Evolutionary conservation across 2,329 filamentous ascomycete genomes (phyloP), one percentile per base, ranked within the genome.

Genomic region (Aspergillus ochraceus): DNA sequence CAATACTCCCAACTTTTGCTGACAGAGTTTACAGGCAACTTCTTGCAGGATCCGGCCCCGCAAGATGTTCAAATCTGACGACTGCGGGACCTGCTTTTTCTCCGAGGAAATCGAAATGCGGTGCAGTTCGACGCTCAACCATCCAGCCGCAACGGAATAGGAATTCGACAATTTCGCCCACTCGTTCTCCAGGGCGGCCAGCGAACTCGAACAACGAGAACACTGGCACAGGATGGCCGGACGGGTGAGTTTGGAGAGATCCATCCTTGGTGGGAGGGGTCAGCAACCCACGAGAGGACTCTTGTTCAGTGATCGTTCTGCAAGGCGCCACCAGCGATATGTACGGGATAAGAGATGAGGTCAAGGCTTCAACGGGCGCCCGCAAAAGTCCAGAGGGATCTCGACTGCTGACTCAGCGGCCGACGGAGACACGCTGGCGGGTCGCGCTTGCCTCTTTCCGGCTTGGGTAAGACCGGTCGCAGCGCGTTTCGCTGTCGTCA

Each of bases 121-220:
- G 55, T 76, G 69, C 50, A 75, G 65, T 60, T 77, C 71, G 52
- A 76, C 69, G 57, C 74, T 77, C 39, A 75, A 65, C 74, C 74
- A 77, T 51, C 70, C 73, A 30, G 73, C 69, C 36, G 70, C 69
- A 49, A 76, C 66, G 22, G 74, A 70, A 56, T 77, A 76, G 10
- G 73, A 71, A 54, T 68, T 73, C 26, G 74, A 76, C n/a, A 77
- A 61, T 55, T 70, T 74, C 10, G 71, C 74, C 75, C 75, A 77
- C 59, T 76, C 75, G 55, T 77, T 77, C 66, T 77, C 75, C 20
- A 76, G 66, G n/a, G 71, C 75, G 4, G 74, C 75, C 52, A 77
- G 65, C 26, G 75, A 76, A 63, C 74, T 77, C n/a, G 73, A 76
- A 59, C 75, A 77, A 52, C 73, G 69, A 24, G 67, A 66, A 57